These are phyloP conservation scores for Aquilaria yunnanensis DNA, from an alignment of 345 rosid species.

Conservation along the genomic window DNA sequence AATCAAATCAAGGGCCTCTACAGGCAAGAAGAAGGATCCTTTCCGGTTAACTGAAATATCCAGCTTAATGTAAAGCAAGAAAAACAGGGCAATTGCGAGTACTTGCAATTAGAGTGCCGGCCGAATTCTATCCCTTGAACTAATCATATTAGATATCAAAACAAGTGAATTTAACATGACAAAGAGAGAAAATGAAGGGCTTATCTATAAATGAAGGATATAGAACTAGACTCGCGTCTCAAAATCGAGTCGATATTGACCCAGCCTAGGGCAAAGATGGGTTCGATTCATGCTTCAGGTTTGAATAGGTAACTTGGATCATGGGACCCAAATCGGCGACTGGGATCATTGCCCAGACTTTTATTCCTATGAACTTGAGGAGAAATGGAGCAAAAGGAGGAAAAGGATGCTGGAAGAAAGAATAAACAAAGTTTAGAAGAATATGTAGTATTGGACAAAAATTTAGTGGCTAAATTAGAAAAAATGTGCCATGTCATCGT, in stretches of 20 bases:
- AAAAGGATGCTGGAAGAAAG: too few species aligned
- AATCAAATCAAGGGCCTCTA: constrained; percentile 38
- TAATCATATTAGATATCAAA: constrained; percentile 45
- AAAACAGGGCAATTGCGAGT: constrained; percentile 46
- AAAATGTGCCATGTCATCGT: too few species aligned
- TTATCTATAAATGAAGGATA: constrained; percentile 18
- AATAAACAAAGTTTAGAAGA: too few species aligned
- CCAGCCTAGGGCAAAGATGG: constrained; percentile 28
- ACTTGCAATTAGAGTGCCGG: constrained; percentile 62
- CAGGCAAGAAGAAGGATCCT: constrained; percentile 33
- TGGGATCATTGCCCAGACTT: too few species aligned
- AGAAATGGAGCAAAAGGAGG: too few species aligned
- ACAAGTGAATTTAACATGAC: constrained; percentile 43
- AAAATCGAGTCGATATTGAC: constrained; percentile 13
- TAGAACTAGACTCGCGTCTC: constrained; percentile 8
- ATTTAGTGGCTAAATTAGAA: too few species aligned
- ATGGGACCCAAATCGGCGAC: too few species aligned
- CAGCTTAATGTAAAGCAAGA: constrained; percentile 50
- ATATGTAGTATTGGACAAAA: too few species aligned
- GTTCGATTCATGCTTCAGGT: constrained; percentile 11
- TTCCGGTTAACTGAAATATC: constrained; percentile 29
- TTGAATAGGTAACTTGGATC: neutral
- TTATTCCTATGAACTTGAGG: too few species aligned
- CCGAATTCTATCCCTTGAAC: constrained; percentile 54
- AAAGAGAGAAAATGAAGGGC: constrained; percentile 34